phyloP scores from a whole-genome alignment of 2,329 filamentous ascomycete species.

The Cryphonectria naterciae region DNA sequence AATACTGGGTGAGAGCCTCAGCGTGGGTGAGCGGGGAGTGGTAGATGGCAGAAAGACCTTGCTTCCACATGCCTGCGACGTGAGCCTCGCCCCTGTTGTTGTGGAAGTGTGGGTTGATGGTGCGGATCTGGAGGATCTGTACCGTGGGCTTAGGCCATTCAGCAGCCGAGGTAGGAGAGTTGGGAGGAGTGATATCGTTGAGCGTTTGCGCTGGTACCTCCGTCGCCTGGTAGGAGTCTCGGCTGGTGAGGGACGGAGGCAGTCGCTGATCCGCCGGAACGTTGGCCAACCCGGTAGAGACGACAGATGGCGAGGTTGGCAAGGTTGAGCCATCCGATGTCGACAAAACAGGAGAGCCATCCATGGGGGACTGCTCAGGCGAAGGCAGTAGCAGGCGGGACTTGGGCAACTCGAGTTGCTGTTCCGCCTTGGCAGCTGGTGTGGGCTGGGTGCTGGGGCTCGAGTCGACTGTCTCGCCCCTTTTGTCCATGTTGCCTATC shows the following conservation, averaged over 20 bases:
- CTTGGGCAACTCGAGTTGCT: neutral
- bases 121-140: slow-evolving; percentile 38
- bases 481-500: neutral
- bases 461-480: neutral
- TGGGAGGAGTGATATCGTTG: neutral
- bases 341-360: slow-evolving; percentile 12
- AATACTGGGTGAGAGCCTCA: slow-evolving; percentile 12
- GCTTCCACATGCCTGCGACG: slow-evolving; percentile 37
- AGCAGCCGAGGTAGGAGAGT: neutral
- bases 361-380: neutral
- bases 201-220: neutral
- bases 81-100: slow-evolving; percentile 37
- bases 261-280: neutral
- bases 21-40: slow-evolving; percentile 31
- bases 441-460: neutral
- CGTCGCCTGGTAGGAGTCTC: neutral
- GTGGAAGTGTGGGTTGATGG: slow-evolving; percentile 40
- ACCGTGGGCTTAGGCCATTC: slow-evolving; percentile 17
- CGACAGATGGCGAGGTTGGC: neutral
- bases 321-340: neutral
- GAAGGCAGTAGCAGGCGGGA: slow-evolving; percentile 16
- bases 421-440: neutral
- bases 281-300: neutral
- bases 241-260: slow-evolving; percentile 8
- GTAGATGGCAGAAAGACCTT: slow-evolving; percentile 38